phyloP scores from a whole-genome alignment of 2,329 filamentous ascomycete species.

The Cercospora nicotianae region DNA sequence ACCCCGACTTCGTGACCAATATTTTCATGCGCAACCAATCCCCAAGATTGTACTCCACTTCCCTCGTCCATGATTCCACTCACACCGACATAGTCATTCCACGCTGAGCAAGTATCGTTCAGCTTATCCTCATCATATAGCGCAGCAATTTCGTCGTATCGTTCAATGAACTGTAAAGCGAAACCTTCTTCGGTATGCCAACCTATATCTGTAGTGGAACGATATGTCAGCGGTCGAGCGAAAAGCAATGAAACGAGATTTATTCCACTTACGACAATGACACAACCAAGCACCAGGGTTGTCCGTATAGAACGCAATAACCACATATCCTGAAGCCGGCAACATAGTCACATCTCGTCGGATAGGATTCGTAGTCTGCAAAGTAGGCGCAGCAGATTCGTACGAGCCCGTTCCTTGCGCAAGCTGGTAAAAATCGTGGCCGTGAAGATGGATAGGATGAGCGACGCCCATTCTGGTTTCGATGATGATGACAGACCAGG shows the following conservation, averaged over 20 bases:
- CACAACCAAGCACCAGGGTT: constrained; percentile 38
- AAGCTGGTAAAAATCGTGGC: constrained; percentile 49
- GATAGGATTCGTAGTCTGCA: constrained; percentile 38
- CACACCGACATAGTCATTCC: background rate
- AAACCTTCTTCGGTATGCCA: constrained; percentile 38
- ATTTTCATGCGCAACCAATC: background rate
- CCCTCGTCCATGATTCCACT: background rate
- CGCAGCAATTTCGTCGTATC: constrained; percentile 22
- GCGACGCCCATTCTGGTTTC: constrained; percentile 25
- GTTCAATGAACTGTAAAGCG: constrained; percentile 34
- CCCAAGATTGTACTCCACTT: background rate
- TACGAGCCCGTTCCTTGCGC: constrained; percentile 42
- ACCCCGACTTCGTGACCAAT: background rate
- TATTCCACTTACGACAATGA: constrained; percentile 31
- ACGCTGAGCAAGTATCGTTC: constrained; percentile 4
- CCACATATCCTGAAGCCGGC: constrained; percentile 37
- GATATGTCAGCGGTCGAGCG: no score
- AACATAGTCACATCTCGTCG: constrained; percentile 39
- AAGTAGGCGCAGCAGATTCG: constrained; percentile 32
- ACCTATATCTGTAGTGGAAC: constrained; percentile 36
- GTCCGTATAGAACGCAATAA: constrained; percentile 38
- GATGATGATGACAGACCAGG: background rate
- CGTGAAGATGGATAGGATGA: constrained; percentile 46
- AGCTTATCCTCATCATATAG: constrained; percentile 15
- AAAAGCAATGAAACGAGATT: no score